phyloP scores from a whole-genome alignment of 2,329 filamentous ascomycete genomes.

The Acrocalymma vagum region DNA sequence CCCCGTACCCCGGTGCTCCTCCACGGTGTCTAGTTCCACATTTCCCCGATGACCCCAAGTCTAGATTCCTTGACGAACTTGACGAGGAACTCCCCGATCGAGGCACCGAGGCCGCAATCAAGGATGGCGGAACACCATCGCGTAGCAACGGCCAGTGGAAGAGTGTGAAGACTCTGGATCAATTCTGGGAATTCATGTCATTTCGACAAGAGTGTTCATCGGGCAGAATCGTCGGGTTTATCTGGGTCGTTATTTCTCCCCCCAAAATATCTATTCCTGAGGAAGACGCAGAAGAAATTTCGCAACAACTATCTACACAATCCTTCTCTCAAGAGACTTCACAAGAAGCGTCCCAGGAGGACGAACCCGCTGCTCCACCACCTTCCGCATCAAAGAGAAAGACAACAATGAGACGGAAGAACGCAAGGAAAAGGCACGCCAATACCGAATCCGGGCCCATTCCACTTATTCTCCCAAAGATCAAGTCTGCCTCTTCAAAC shows the following conservation, averaged over 20 bases:
- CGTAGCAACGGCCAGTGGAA: constrained; percentile 78
- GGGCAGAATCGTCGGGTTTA: constrained; percentile 89
- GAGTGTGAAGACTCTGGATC: constrained; percentile 81
- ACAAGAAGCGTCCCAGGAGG: too few relatives aligned
- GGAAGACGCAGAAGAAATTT: constrained; percentile 37
- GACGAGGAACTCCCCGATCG: constrained; percentile 79
- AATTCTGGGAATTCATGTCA: constrained; percentile 99
- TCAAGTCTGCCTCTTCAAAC: constrained; percentile 63
- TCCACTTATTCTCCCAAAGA: constrained; percentile 67
- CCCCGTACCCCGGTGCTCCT: constrained; percentile 72
- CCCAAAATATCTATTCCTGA: constrained; percentile 51
- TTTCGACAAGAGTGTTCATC: constrained; percentile 95
- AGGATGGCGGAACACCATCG: constrained; percentile 50
- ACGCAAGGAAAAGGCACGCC: constrained; percentile 28
- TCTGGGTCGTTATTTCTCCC: constrained; percentile 87
- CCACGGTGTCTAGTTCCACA: constrained; percentile 86
- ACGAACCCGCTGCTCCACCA: too few relatives aligned
- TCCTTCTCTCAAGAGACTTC: constrained; percentile 24
- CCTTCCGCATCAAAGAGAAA: constrained; percentile 23
- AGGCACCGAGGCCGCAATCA: constrained; percentile 37
- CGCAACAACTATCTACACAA: constrained; percentile 29
- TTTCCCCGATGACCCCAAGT: constrained; percentile 95
- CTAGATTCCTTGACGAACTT: constrained; percentile 85
- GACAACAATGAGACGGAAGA: constrained; percentile 9
- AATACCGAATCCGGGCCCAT: constrained; percentile 64